Base-by-base conservation (phyloP, 106 monocot species). In the Dioscorea dumetorum region DNA sequence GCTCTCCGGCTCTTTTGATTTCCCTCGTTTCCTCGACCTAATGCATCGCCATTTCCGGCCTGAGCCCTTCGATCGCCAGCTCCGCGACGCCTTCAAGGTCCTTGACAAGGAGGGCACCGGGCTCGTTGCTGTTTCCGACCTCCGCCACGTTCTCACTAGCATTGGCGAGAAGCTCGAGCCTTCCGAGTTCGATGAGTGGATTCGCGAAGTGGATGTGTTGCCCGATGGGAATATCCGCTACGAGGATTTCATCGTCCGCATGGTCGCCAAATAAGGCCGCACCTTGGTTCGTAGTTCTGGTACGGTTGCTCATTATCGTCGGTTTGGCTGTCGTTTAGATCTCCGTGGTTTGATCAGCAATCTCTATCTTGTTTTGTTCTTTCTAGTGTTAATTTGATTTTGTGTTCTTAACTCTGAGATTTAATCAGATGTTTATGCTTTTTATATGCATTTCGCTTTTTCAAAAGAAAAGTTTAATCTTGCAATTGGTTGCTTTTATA, bases 161-260 rank as follows among this genome's bases (percentile, higher is more conserved):
- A 91, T 95, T 32, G 95, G 95, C 33, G 95, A 95, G 82, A 95
- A 95, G 76, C 88, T 95, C 24, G 95, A 91, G 41, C 83, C 83
- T 18, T 69, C 66, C 4, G 95, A 95, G 82, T 95, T 95, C 58
- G 95, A 95, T 62, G 95, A 95, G 75, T 95, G 95, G 95, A 91
- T 95, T 73, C 80, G 91, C 33, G 95, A 95, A 81, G 88, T 95
- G 15, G 85, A 91, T n/a, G 95, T 95, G 17, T 76, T 68, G 11
- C 70, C 78, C 7, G 91, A 95, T 49, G 95, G 91, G 8, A 85
- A 71, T 63, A 91, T 95, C 70, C 67, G 64, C 57, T 95, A 95
- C 79, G 95, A 95, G 73, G 95, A 95, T 48, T 88, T 95, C 76
- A 95, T 95, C 71, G 78, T 79, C 52, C 80, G 91, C 66, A 95